phyloP scores from a whole-genome alignment of 352 stramenopile species.

The Stramenopiles sp. region DNA sequence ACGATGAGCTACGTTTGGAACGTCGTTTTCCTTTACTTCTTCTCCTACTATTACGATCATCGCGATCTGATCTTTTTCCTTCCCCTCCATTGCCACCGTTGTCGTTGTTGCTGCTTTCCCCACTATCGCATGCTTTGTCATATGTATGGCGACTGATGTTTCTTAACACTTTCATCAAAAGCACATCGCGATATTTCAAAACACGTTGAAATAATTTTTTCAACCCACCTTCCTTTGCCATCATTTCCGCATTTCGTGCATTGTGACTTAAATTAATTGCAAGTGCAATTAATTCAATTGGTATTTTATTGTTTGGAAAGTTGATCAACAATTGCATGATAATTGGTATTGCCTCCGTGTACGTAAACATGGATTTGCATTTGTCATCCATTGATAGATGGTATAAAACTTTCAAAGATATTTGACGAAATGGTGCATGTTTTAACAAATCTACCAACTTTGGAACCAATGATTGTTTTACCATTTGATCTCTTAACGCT shows the following conservation, averaged over 20 bases:
- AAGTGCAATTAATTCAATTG: slow-evolving; percentile 72
- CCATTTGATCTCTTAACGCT: slow-evolving; percentile 48
- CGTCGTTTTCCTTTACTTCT: slow-evolving; percentile 53
- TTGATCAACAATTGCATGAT: slow-evolving; percentile 81
- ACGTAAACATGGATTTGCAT: slow-evolving; percentile 81
- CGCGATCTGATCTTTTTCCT: slow-evolving; percentile 1
- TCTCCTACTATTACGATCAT: neutral
- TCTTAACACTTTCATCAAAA: slow-evolving; percentile 69
- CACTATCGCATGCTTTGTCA: slow-evolving; percentile 1
- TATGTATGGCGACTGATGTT: slow-evolving; percentile 20
- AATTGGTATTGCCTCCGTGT: slow-evolving; percentile 74
- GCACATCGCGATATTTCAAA: slow-evolving; percentile 53
- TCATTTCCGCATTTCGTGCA: slow-evolving; percentile 60
- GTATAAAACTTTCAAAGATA: slow-evolving; percentile 71
- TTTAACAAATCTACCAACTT: slow-evolving; percentile 77
- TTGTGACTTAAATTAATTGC: slow-evolving; percentile 81
- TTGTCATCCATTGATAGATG: slow-evolving; percentile 78
- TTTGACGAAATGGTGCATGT: slow-evolving; percentile 56
- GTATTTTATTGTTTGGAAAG: slow-evolving; percentile 61
- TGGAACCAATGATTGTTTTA: slow-evolving; percentile 60
- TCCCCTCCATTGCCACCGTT: neutral
- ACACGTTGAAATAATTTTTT: slow-evolving; percentile 63
- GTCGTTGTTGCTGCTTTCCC: slow-evolving; percentile 5
- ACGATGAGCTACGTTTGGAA: slow-evolving; percentile 20
- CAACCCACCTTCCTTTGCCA: slow-evolving; percentile 58